Conservation (phyloP, 2,329 filamentous ascomycete genomes). For the Ceratocystis huliohia region DNA sequence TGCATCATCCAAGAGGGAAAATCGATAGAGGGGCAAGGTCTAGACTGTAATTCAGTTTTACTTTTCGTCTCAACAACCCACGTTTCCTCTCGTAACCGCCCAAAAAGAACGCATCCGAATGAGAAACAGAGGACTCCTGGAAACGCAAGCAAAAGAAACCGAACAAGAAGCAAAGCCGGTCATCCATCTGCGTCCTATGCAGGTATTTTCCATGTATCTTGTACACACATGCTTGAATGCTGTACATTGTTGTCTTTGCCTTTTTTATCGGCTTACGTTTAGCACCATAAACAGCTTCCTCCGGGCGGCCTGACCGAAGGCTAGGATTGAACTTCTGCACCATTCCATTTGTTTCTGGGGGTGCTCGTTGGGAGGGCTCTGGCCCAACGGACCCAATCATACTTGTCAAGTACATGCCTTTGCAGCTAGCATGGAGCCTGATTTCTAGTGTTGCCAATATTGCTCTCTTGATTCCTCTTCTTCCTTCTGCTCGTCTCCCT, state of each 20-base stretch:
- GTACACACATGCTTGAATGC: too few species aligned
- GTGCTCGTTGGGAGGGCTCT: neutral
- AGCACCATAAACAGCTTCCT: neutral
- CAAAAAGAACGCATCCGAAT: too few species aligned
- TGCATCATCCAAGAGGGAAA: neutral
- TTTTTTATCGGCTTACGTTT: neutral
- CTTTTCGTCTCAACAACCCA: too few species aligned
- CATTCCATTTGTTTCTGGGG: conserved; percentile 3
- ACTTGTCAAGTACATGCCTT: neutral
- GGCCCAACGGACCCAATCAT: neutral
- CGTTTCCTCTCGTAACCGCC: too few species aligned
- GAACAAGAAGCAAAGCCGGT: too few species aligned
- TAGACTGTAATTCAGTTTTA: too few species aligned
- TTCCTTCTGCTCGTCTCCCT: neutral
- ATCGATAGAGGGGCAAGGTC: too few species aligned
- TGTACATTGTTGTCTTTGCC: neutral
- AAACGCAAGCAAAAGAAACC: too few species aligned
- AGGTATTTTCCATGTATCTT: neutral
- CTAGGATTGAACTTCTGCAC: neutral
- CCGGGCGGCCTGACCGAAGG: conserved; percentile 2
- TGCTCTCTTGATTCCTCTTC: neutral
- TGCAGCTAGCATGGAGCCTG: neutral
- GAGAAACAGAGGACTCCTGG: too few species aligned
- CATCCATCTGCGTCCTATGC: too few species aligned
- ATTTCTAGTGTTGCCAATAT: neutral